These are phyloP conservation scores for Marasmius oreades DNA, from an alignment of 1,284 basidiomycete species.

Conservation along the genomic window DNA sequence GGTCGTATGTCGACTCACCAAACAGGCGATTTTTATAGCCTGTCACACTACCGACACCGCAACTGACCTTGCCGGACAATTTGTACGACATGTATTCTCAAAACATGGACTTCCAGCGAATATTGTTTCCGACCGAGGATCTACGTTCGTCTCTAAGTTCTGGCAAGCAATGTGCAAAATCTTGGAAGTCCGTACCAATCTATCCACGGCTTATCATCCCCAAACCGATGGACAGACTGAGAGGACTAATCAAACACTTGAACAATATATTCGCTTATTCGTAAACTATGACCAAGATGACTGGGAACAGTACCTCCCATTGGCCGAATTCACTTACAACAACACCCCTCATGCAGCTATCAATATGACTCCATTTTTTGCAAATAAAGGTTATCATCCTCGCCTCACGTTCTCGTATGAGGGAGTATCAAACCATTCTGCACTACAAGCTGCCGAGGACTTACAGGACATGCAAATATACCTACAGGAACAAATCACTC, in stretches of 20 bases:
- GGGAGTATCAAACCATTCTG: no score
- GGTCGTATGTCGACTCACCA: no score
- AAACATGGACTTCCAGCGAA: slow-evolving; percentile 8
- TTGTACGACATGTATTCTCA: not conserved
- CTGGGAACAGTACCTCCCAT: not conserved
- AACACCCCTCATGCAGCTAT: no score
- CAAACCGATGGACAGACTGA: no score
- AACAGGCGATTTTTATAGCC: no score
- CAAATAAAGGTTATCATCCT: no score
- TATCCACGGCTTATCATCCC: slow-evolving; percentile 2
- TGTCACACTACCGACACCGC: slow-evolving; percentile 2
- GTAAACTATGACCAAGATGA: slow-evolving; percentile 1
- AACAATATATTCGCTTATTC: not conserved
- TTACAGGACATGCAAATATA: no score
- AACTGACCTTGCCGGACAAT: not conserved
- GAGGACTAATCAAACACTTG: not conserved
- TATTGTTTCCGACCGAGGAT: not conserved
- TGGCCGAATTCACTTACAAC: no score
- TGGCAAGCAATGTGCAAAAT: not conserved
- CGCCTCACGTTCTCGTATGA: no score
- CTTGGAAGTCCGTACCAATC: not conserved
- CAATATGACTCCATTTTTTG: no score
- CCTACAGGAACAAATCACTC: no score
- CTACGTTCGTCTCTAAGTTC: slow-evolving; percentile 9
- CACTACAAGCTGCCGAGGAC: no score